These are phyloP conservation scores for Rhizoclosmatium sp. DNA, from an alignment of 192 early-diverging fungal genomes.

Conservation along the genomic window DNA sequence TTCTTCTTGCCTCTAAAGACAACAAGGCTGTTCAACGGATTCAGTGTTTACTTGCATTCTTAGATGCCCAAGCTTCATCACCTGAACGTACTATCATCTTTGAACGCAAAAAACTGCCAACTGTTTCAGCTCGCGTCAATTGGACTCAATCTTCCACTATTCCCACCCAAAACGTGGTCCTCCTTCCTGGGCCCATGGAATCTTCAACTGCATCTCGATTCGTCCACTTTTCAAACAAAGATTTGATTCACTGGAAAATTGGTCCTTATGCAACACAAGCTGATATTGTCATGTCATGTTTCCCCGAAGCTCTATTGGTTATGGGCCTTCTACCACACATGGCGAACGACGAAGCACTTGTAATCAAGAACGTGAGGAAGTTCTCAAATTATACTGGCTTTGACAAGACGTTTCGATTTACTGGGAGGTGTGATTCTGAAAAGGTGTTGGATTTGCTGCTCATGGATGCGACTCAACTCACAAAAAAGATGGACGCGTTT, in stretches of 20 bases:
- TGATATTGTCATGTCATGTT: constrained; percentile 39
- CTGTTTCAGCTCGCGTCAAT: no score
- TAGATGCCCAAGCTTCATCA: no score
- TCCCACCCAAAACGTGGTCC: background rate
- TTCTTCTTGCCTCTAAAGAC: no score
- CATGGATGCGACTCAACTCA: constrained; percentile 25
- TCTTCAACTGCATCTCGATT: constrained; percentile 3
- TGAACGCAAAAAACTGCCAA: no score
- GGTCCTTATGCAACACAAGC: constrained; percentile 41
- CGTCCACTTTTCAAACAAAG: constrained; percentile 48
- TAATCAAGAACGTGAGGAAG: constrained; percentile 36
- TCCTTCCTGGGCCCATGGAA: constrained; percentile 31
- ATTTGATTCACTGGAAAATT: constrained; percentile 45
- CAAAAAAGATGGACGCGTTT: constrained; percentile 14
- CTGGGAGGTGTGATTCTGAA: background rate
- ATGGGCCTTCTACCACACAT: constrained; percentile 30
- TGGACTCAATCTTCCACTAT: no score
- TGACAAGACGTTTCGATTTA: constrained; percentile 33
- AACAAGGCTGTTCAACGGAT: no score
- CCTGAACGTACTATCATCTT: no score
- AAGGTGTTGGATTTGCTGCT: constrained; percentile 19
- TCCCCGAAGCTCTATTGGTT: constrained; percentile 38
- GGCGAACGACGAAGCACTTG: constrained; percentile 30
- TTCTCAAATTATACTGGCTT: constrained; percentile 38
- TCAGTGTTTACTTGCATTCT: no score